Evolutionary conservation across 202 grass and related monocot genomes (phyloP), one percentile per base, ranked within the genome.

Genomic region (Digitaria exilis): DNA sequence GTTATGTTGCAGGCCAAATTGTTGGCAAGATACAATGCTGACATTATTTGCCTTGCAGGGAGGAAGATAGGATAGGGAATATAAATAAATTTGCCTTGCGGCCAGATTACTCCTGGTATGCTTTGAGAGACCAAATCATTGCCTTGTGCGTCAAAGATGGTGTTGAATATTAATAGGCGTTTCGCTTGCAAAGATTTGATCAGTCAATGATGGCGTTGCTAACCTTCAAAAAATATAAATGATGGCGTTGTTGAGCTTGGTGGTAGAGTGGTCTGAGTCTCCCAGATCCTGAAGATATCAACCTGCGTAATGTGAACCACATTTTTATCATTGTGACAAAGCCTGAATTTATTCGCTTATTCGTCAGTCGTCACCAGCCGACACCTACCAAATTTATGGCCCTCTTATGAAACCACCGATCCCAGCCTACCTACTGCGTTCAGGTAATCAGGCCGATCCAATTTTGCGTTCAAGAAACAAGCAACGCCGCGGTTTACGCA

Each of bases 111-210:
- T 84, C 52, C 32, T 57, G 35, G 3, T 19, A 1, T 76, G 12
- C 12, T 58, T 76, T 76, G 48, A 28, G 10, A 35, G 66, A 52
- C 75, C 31, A 19, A 72, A 61, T 63, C 55, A 62, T 78, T 30
- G 44, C 48, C 50, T 24, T 7, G 72, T 34, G 21, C 35, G 48
- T 59, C 32, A 50, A 62, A 72, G 39, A 44, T 73, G 29, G 26
- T 55, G 44, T 32, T 85, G 75, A 72, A 48, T 17, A 70, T 60
- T 61, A 28, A 11, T 2, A 57, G 31, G 29, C 9, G 8, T 16
- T 19, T 64, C 1, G 30, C 29, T 14, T 61, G 13, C 58, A 11
- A 30, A 5, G 12, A 30, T 61, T 25, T 31, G 61, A 2, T 9
- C 2, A 9, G 7, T 19, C 15, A 64, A 64, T 32, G 61, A 9